Conservation (phyloP, 192 early-diverging fungal genomes). For the Backusella circina region DNA sequence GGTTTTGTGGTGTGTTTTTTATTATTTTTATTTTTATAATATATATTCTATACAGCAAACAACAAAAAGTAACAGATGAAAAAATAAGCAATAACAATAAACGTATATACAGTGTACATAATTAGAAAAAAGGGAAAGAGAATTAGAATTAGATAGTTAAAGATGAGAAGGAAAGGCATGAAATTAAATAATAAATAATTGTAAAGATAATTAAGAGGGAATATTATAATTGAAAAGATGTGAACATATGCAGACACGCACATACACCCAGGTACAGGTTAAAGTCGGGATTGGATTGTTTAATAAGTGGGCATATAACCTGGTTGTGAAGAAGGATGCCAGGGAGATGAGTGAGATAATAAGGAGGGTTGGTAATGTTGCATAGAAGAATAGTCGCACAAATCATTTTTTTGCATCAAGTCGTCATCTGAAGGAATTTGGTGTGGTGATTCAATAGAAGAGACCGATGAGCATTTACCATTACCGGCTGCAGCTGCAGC, state of each 20-base stretch:
- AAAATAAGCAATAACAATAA: background rate
- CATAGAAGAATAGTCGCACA: background rate
- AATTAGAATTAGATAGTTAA: background rate
- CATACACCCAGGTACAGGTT: background rate
- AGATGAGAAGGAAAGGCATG: background rate
- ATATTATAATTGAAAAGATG: background rate
- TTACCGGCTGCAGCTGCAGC: background rate
- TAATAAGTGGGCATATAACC: constrained; percentile 3
- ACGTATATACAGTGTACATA: background rate
- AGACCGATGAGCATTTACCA: background rate
- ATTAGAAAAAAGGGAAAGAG: background rate
- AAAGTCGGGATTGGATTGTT: background rate
- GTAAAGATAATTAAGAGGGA: background rate
- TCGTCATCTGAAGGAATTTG: background rate
- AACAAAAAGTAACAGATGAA: background rate
- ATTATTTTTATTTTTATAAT: background rate
- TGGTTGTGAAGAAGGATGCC: background rate
- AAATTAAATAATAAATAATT: background rate
- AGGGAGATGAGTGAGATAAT: constrained; percentile 1
- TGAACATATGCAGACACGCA: background rate
- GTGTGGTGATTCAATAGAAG: background rate
- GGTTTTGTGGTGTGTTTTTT: background rate
- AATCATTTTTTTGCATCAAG: background rate
- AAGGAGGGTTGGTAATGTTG: background rate
- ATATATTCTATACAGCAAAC: background rate